Conservation (phyloP, 1,284 basidiomycete genomes). For the Crucibulum parvulum region DNA sequence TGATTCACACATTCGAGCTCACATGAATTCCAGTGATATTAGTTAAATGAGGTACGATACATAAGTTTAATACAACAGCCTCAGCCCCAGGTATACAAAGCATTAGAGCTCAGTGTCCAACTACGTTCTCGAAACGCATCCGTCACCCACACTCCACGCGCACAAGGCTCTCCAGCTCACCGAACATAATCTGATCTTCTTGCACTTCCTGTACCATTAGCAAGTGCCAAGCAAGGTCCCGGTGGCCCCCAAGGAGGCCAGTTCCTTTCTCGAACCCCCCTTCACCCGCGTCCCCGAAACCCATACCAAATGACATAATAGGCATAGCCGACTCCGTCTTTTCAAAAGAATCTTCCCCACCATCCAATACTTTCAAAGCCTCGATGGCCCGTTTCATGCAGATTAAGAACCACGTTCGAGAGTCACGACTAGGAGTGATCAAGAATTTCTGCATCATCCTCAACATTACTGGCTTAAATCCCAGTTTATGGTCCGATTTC, state of each 20-base stretch:
- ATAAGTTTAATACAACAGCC: too few species aligned
- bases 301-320: slow-evolving; percentile 76
- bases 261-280: slow-evolving; percentile 69
- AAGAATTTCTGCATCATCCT: slow-evolving; percentile 70
- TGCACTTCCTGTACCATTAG: slow-evolving; percentile 67
- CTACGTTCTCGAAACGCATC: slow-evolving; percentile 1
- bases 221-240: slow-evolving; percentile 73
- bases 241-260: slow-evolving; percentile 78
- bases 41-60: too few species aligned
- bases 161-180: slow-evolving; percentile 77
- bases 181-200: slow-evolving; percentile 69
- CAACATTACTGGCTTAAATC: slow-evolving; percentile 69
- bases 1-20: too few species aligned
- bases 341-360: slow-evolving; percentile 78
- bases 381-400: slow-evolving; percentile 83
- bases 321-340: slow-evolving; percentile 60
- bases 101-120: too few species aligned
- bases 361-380: slow-evolving; percentile 86
- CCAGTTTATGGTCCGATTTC: slow-evolving; percentile 63
- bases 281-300: slow-evolving; percentile 77
- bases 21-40: too few species aligned
- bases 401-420: slow-evolving; percentile 62
- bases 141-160: slow-evolving; percentile 58
- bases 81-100: too few species aligned
- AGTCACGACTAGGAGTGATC: slow-evolving; percentile 50